Conservation (phyloP, 1,284 basidiomycete genomes). For the Fomitopsis palustris region DNA sequence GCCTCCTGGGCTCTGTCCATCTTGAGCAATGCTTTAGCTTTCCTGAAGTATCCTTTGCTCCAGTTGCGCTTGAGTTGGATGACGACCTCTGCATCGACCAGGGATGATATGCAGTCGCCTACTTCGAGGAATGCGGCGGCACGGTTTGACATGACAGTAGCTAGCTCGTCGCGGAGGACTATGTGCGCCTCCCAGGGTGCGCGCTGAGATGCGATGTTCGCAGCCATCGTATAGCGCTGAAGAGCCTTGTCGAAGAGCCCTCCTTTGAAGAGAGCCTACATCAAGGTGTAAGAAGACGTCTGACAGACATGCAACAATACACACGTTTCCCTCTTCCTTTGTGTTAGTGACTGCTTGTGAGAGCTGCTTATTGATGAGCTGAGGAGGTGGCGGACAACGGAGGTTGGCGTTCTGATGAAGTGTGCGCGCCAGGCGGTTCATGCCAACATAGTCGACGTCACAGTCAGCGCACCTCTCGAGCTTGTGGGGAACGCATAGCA, state of each 20-base stretch:
- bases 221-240: constrained; percentile 81
- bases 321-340: constrained; percentile 90
- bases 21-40: constrained; percentile 83
- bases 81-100: constrained; percentile 91
- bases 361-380: constrained; percentile 73
- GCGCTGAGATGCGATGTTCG: constrained; percentile 78
- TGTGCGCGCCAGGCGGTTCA: constrained; percentile 74
- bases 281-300: neutral
- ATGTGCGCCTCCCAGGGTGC: constrained; percentile 88
- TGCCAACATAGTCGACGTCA: constrained; percentile 61
- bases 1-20: constrained; percentile 75
- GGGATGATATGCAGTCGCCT: constrained; percentile 76
- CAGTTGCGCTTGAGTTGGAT: constrained; percentile 83
- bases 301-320: constrained; percentile 16
- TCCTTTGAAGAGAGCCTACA: constrained; percentile 72
- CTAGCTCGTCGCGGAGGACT: constrained; percentile 86
- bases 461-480: constrained; percentile 71
- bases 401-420: constrained; percentile 69
- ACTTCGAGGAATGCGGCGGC: constrained; percentile 82
- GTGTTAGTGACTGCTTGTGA: constrained; percentile 68
- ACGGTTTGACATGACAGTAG: constrained; percentile 87
- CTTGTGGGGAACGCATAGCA: constrained; percentile 61
- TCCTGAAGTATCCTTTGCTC: constrained; percentile 96
- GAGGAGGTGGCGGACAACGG: constrained; percentile 79
- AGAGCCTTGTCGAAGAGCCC: constrained; percentile 77